A percentile compares a stretch with the other conserved stretches of the same genome.
These are phyloP conservation scores for Globisporangium abappressorium DNA, from an alignment of 352 stramenopile species.

Conservation along the genomic window DNA sequence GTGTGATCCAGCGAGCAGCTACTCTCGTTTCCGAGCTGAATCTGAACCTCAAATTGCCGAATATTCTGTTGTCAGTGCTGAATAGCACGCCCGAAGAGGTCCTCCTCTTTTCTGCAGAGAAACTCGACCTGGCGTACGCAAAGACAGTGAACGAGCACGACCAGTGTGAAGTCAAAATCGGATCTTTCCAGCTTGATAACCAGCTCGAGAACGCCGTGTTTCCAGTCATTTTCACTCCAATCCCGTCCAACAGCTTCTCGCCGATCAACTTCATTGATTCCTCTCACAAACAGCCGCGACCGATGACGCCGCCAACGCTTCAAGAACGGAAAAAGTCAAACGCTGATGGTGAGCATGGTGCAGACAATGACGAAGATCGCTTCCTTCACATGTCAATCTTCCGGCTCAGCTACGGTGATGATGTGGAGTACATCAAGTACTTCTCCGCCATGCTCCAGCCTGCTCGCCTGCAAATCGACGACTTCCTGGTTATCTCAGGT, in stretches of 20 bases:
- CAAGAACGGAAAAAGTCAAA: constrained; percentile 16
- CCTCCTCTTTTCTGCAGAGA: constrained; percentile 63
- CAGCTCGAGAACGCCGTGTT: constrained; percentile 73
- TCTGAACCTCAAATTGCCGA: constrained; percentile 55
- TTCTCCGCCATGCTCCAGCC: constrained; percentile 82
- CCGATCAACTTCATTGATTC: constrained; percentile 22
- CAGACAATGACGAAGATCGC: constrained; percentile 22
- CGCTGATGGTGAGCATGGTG: constrained; percentile 13
- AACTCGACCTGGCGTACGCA: constrained; percentile 63
- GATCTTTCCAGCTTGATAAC: constrained; percentile 83
- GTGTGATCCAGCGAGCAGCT: constrained; percentile 21
- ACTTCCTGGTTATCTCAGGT: constrained; percentile 53
- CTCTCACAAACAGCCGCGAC: constrained; percentile 11
- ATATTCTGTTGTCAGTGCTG: constrained; percentile 71
- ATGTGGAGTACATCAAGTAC: constrained; percentile 89
- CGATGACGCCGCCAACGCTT: constrained; percentile 15
- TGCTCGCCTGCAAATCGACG: constrained; percentile 53
- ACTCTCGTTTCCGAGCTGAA: constrained; percentile 51
- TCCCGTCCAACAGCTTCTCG: constrained; percentile 36
- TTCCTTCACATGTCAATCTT: constrained; percentile 83
- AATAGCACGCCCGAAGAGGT: constrained; percentile 72
- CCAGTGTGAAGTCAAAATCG: constrained; percentile 79
- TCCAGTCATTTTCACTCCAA: constrained; percentile 77
- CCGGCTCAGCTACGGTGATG: constrained; percentile 72
- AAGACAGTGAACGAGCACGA: constrained; percentile 73